These are phyloP conservation scores for Aspergillus asperescens DNA, from an alignment of 495 filamentous ascomycete genomes.

Conservation along the genomic window DNA sequence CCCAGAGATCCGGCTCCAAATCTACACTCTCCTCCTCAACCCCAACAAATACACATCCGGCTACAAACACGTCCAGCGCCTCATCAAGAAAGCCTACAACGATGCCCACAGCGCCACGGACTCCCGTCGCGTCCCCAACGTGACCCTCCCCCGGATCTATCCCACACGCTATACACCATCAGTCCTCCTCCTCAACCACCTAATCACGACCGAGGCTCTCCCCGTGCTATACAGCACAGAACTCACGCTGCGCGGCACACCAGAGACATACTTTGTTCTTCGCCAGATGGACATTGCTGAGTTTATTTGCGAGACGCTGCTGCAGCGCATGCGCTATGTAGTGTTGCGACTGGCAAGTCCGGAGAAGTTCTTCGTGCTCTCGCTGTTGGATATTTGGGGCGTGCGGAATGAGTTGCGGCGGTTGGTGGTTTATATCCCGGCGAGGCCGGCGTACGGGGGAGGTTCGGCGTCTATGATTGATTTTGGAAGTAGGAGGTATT, in stretches of 20 bases:
- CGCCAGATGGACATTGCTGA: slow-evolving; percentile 22
- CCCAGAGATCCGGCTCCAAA: slow-evolving; percentile 2
- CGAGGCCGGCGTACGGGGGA: neutral
- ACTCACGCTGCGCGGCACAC: slow-evolving; percentile 13
- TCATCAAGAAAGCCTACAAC: neutral
- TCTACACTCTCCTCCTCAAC: neutral
- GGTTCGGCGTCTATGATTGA: neutral
- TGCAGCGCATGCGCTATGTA: slow-evolving; percentile 15
- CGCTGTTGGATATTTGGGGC: slow-evolving; percentile 21
- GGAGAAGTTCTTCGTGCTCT: slow-evolving; percentile 18
- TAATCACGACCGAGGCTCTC: slow-evolving; percentile 19
- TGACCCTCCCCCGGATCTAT: slow-evolving; percentile 7
- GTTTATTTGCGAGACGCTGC: slow-evolving; percentile 19
- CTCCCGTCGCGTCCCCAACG: slow-evolving; percentile 6
- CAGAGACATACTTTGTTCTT: slow-evolving; percentile 17
- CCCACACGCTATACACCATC: slow-evolving; percentile 15
- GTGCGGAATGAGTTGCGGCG: slow-evolving; percentile 11
- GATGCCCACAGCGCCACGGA: neutral
- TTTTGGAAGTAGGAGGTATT: neutral
- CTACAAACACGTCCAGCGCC: neutral
- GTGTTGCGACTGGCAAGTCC: slow-evolving; percentile 10
- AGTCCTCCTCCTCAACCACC: slow-evolving; percentile 19
- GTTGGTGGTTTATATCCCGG: slow-evolving; percentile 19
- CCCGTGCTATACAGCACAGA: slow-evolving; percentile 18
- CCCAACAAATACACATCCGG: neutral